Conservation (phyloP, 176 grass and related monocot genomes). For the sorghum (Sorghum bicolor) region Sorghum_bicolor_NCBIv3 NC_012871.2:73507501-73508000, state of each 20-base stretch:
- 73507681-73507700: slow-evolving; percentile 45
- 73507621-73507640: slow-evolving; percentile 72
- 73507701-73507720: slow-evolving; percentile 6
- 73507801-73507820: slow-evolving; percentile 77
- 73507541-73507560: too few relatives aligned
- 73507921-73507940: slow-evolving; percentile 96
- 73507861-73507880: slow-evolving; percentile 69
- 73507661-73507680: slow-evolving; percentile 84
- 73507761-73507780: slow-evolving; percentile 87
- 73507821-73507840: slow-evolving; percentile 73
- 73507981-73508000: slow-evolving; percentile 74
- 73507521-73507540: too few relatives aligned
- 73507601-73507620: slow-evolving; percentile 96
- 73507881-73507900: slow-evolving; percentile 79
- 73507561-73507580: too few relatives aligned
- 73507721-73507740: slow-evolving; percentile 31
- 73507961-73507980: slow-evolving; percentile 55
- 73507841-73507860: slow-evolving; percentile 97
- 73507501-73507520: too few relatives aligned
- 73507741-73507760: slow-evolving; percentile 68
- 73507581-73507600: slow-evolving; percentile 77
- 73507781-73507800: slow-evolving; percentile 69
- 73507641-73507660: slow-evolving; percentile 68
- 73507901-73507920: slow-evolving; percentile 92
- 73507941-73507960: slow-evolving; percentile 89